Conservation (phyloP, 805 yeast species). For the Candida insectorum region DNA sequence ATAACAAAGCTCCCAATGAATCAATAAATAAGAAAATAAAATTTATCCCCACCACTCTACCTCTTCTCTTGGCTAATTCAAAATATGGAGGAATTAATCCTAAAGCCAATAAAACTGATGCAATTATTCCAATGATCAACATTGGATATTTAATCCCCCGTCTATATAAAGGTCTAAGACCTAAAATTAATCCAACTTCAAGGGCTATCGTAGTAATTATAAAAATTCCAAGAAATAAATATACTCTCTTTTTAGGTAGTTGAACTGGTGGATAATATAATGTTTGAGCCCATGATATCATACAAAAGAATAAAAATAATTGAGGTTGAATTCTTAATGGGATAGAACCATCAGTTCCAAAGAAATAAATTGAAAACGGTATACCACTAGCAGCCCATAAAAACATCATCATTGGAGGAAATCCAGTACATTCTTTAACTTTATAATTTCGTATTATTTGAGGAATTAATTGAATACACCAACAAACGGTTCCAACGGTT, state of each 20-base stretch:
- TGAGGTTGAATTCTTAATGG: constrained; percentile 88
- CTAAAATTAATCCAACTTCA: constrained; percentile 69
- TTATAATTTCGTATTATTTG: constrained; percentile 74
- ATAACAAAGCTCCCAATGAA: constrained; percentile 74
- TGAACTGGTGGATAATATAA: constrained; percentile 68
- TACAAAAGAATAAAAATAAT: constrained; percentile 67
- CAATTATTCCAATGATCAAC: constrained; percentile 74
- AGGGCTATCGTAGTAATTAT: constrained; percentile 49
- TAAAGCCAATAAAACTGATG: constrained; percentile 67
- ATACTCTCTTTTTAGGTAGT: constrained; percentile 32
- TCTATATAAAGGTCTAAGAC: constrained; percentile 56
- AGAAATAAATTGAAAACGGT: constrained; percentile 84
- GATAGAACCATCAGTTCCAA: constrained; percentile 64
- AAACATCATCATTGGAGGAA: constrained; percentile 86
- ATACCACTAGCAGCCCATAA: constrained; percentile 75
- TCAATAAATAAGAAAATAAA: constrained; percentile 76
- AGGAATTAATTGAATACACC: constrained; percentile 91
- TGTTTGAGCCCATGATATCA: constrained; percentile 60
- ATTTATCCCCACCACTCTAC: constrained; percentile 86
- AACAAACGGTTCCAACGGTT: constrained; percentile 83
- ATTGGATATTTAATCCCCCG: constrained; percentile 70
- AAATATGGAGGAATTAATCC: constrained; percentile 89
- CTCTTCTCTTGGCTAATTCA: constrained; percentile 75
- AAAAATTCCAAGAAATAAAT: constrained; percentile 32
- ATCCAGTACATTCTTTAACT: constrained; percentile 77